phyloP scores from a whole-genome alignment of 2,329 filamentous ascomycete species.

The Colletotrichum gigasporum region DNA sequence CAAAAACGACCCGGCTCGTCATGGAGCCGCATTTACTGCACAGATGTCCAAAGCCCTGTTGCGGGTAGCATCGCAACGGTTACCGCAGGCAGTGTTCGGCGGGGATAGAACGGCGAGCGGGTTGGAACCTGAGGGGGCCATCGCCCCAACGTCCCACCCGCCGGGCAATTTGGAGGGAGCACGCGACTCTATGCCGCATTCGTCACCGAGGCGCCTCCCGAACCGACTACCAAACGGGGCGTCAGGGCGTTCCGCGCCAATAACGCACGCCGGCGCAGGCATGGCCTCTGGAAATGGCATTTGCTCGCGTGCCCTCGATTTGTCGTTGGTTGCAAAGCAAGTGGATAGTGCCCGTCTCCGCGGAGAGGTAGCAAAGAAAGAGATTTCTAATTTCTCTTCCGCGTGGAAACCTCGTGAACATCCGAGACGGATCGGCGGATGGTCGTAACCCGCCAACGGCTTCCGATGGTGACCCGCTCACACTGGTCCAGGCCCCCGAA shows the following conservation, averaged over 20 bases:
- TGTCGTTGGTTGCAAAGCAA: background rate
- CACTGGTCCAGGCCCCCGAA: background rate
- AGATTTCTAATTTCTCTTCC: background rate
- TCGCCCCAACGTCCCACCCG: slow-evolving; percentile 9
- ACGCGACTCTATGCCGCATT: slow-evolving; percentile 18
- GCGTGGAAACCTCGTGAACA: background rate
- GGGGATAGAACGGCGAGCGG: background rate
- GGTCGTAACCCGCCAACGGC: background rate
- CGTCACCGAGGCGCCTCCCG: slow-evolving; percentile 10
- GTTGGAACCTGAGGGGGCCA: slow-evolving; percentile 2
- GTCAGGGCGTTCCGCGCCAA: background rate
- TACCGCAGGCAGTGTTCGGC: background rate
- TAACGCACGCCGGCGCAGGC: background rate
- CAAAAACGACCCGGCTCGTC: background rate
- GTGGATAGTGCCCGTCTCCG: background rate
- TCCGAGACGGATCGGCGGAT: slow-evolving; percentile 1
- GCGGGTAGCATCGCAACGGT: background rate
- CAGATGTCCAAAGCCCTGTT: background rate
- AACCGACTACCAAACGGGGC: background rate
- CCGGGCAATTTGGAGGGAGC: slow-evolving; percentile 1
- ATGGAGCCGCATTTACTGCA: slow-evolving; percentile 2
- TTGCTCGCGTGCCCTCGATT: slow-evolving; percentile 8
- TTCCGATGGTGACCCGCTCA: slow-evolving; percentile 5
- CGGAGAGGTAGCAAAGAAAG: background rate
- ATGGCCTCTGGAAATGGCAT: background rate